phyloP scores from a whole-genome alignment of 331 rosid genomes.

The Arachis monticola region DNA sequence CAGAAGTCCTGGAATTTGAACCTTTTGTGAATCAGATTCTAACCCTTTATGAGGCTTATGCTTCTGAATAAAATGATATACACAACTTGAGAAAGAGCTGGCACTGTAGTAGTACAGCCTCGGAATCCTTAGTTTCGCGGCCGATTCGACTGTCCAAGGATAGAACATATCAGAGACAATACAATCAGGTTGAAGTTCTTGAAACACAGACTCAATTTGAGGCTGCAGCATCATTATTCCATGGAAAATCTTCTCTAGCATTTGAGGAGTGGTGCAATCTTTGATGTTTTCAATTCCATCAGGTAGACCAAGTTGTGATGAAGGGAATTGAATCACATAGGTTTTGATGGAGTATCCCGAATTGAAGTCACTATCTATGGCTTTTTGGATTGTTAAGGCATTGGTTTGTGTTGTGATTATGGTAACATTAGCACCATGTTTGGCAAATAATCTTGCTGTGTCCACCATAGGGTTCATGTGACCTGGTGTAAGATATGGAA shows the following conservation, averaged over 20 bases:
- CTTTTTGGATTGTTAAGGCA: slow-evolving; percentile 40
- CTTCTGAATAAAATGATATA: neutral
- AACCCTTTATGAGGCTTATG: slow-evolving; percentile 32
- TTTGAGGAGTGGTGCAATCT: slow-evolving; percentile 21
- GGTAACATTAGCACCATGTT: slow-evolving; percentile 39
- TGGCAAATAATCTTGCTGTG: slow-evolving; percentile 49
- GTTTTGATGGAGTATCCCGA: slow-evolving; percentile 31
- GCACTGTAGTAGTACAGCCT: slow-evolving; percentile 48
- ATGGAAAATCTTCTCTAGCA: neutral
- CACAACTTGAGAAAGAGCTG: slow-evolving; percentile 43
- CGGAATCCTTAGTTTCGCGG: slow-evolving; percentile 50
- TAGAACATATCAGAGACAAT: slow-evolving; percentile 44
- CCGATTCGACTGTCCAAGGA: slow-evolving; percentile 55
- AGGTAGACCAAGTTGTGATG: slow-evolving; percentile 45
- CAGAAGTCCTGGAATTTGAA: slow-evolving; percentile 51
- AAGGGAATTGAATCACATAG: slow-evolving; percentile 38
- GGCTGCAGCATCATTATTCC: slow-evolving; percentile 34
- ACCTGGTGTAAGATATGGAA: slow-evolving; percentile 48
- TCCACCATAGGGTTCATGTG: slow-evolving; percentile 51
- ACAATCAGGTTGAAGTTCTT: slow-evolving; percentile 37
- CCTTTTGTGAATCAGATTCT: slow-evolving; percentile 31
- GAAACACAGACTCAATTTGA: slow-evolving; percentile 37
- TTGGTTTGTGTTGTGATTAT: slow-evolving; percentile 48
- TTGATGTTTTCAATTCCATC: slow-evolving; percentile 41
- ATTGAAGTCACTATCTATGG: slow-evolving; percentile 29